Base-by-base conservation (phyloP, 768 basidiomycete species). In the Auriscalpium microsporum region DNA sequence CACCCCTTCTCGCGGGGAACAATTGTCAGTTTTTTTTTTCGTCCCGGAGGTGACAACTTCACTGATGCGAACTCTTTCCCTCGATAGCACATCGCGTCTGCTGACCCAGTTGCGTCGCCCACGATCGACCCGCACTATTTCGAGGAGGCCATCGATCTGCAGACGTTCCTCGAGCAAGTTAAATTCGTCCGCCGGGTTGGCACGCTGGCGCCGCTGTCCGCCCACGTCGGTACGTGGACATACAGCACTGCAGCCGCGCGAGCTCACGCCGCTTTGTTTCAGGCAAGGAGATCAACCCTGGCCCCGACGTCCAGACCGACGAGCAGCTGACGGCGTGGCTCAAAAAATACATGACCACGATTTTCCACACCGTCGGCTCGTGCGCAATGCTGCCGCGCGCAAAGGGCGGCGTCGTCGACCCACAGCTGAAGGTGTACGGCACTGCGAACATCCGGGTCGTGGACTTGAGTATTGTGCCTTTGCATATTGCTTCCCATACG, bases 1-100 rank as follows among this genome's bases (percentile, higher is more conserved):
- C 75, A 81, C 49, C 69, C 70, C 2, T 72, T 78, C 58, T 78
- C 75, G 9, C 66, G 78, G 10, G 80, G 81, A 1, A 71, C 75
- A 0, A 75, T 82, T 54, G 78, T 78, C 49, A 40, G 75, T 67
- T 9, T 19, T 35, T 19, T 35, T 37, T 14, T 4, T 21, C 21
- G 21, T 21, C 21, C 3, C 54, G 54, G 8, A 28, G 55, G 34
- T 19, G 57, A 16, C 40, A 36, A 14, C 17, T 11, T 14, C 35
- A 5, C 1, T 37, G 7, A 23, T n/a, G n/a, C 28, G 8, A 11
- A 17, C n/a, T 44, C 11, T 8, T 34, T 1, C 10, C 21, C 21
- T 21, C 21, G 51, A 64, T 68, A 69, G 66, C 67, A 69, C 51
- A 63, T 69, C 7, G 58, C 48, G 0, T 70, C 69, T 13, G 50